These are phyloP conservation scores for Malassezia psittaci DNA, from an alignment of 1,284 basidiomycete genomes.

Conservation along the genomic window DNA sequence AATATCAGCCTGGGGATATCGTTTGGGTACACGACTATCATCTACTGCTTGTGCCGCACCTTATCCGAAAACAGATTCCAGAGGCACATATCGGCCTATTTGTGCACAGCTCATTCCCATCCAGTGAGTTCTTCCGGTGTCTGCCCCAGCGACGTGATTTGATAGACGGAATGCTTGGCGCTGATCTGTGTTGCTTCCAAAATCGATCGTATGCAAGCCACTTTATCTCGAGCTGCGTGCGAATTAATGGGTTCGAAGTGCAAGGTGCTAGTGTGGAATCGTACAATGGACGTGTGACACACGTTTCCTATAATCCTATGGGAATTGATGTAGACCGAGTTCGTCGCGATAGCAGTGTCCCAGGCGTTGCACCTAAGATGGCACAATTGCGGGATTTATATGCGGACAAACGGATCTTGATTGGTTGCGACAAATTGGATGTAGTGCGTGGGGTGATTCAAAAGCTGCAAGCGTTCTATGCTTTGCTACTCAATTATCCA, in stretches of 20 bases:
- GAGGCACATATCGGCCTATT: conserved; percentile 76
- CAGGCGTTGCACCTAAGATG: conserved; percentile 78
- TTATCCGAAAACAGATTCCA: conserved; percentile 67
- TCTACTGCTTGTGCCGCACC: conserved; percentile 73
- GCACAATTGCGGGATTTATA: conserved; percentile 75
- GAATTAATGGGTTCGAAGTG: conserved; percentile 90
- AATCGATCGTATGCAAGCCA: conserved; percentile 92
- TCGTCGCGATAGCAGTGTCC: conserved; percentile 64
- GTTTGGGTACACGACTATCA: conserved; percentile 59
- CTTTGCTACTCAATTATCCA: conserved; percentile 82
- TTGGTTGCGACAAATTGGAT: conserved; percentile 96
- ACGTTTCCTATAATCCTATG: conserved; percentile 83
- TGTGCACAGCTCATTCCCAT: conserved; percentile 94
- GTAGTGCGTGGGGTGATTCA: conserved; percentile 95
- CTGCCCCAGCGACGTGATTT: conserved; percentile 77
- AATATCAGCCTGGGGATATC: conserved; percentile 79
- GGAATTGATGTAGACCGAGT: conserved; percentile 93
- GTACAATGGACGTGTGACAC: conserved; percentile 72
- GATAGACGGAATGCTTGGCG: conserved; percentile 93
- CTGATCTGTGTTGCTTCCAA: conserved; percentile 91
- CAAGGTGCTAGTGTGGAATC: conserved; percentile 70
- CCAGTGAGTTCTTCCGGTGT: conserved; percentile 88
- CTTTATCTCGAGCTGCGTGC: conserved; percentile 85
- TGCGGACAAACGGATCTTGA: conserved; percentile 94
- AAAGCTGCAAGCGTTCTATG: conserved; percentile 93